Conservation (phyloP, 768 basidiomycete genomes). For the Naematelia encephala region DNA sequence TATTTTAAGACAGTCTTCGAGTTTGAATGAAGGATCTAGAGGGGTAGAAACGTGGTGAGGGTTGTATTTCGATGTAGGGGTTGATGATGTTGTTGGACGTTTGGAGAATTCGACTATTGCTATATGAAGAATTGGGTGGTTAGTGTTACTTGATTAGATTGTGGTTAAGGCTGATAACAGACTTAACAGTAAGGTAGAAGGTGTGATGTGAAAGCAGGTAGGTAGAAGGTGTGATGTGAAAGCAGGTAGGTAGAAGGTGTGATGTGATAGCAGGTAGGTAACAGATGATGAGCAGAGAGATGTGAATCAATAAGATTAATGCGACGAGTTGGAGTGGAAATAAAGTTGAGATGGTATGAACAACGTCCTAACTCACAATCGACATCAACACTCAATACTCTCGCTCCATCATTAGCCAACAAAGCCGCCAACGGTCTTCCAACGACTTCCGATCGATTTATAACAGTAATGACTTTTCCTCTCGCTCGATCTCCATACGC, state of each 20-base stretch:
- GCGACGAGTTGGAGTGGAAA: neutral
- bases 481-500: slow-evolving; percentile 86
- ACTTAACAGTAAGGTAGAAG: too few relatives aligned
- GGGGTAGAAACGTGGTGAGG: slow-evolving; percentile 79
- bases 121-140: too few relatives aligned
- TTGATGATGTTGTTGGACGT: slow-evolving; percentile 58
- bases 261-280: neutral
- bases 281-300: too few relatives aligned
- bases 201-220: too few relatives aligned
- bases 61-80: slow-evolving; percentile 61
- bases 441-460: slow-evolving; percentile 96
- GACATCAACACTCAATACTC: slow-evolving; percentile 92
- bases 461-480: slow-evolving; percentile 78
- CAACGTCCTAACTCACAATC: slow-evolving; percentile 63
- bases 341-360: too few relatives aligned
- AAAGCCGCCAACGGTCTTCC: slow-evolving; percentile 94
- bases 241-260: too few relatives aligned
- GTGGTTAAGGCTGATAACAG: too few relatives aligned
- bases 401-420: slow-evolving; percentile 91
- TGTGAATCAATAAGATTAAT: too few relatives aligned
- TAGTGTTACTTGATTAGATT: too few relatives aligned
- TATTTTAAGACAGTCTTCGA: slow-evolving; percentile 74
- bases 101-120: slow-evolving; percentile 93
- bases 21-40: slow-evolving; percentile 56
- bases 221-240: too few relatives aligned